Evolutionary conservation across 139 green algal genomes (phyloP).

Genomic region (Bryopsis sp.): DNA sequence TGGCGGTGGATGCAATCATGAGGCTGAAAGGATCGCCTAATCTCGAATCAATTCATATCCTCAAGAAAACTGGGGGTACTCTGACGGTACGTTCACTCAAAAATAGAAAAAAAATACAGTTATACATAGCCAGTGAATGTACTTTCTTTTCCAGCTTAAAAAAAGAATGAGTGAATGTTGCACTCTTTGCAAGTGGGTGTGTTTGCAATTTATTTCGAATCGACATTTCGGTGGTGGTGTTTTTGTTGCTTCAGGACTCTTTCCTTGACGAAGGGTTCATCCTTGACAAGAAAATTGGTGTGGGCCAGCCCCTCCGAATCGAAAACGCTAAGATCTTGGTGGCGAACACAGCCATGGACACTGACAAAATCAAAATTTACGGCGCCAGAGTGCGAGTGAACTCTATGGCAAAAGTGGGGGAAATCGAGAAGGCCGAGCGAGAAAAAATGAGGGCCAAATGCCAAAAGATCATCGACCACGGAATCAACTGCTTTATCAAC

Average conservation of each 20-base stretch:
- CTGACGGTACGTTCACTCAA: conserved; percentile 46
- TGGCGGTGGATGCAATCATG: conserved; percentile 93
- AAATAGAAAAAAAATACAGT: too few species aligned
- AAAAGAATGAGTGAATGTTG: not conserved
- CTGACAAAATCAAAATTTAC: conserved; percentile 99
- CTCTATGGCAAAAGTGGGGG: conserved; percentile 59
- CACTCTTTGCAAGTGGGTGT: conserved; percentile 8
- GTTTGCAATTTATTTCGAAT: conserved; percentile 4
- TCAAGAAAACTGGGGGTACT: conserved; percentile 94
- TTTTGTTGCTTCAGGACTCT: conserved; percentile 51
- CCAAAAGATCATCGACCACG: conserved; percentile 82
- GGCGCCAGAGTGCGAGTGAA: conserved; percentile 63
- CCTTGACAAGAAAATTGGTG: conserved; percentile 95
- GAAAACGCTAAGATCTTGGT: conserved; percentile 96
- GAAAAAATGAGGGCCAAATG: conserved; percentile 93
- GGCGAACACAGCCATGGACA: conserved; percentile 99
- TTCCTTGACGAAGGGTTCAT: conserved; percentile 99
- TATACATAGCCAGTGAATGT: too few species aligned
- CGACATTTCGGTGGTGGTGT: not conserved
- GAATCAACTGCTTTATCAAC: conserved; percentile 98
- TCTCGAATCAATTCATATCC: conserved; percentile 96
- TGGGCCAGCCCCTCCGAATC: conserved; percentile 92
- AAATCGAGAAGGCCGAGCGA: conserved; percentile 96
- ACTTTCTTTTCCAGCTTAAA: not conserved
- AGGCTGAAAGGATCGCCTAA: conserved; percentile 83